Conservation (phyloP, 306 rosid genomes). For the Prinsepia uniflora region DNA sequence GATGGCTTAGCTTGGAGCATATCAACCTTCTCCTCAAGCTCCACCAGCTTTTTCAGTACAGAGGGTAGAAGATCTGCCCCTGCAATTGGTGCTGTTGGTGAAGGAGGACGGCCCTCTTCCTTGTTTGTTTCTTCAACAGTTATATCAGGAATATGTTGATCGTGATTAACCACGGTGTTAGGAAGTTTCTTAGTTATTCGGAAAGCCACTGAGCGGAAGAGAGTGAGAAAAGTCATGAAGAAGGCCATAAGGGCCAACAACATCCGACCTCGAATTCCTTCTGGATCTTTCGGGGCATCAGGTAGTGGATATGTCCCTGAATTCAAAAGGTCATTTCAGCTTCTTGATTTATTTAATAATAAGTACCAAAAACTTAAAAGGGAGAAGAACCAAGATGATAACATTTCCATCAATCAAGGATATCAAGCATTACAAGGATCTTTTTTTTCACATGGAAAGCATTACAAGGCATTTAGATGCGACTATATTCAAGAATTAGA, state of each 20-base stretch:
- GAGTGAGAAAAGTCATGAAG: slow-evolving; percentile 48
- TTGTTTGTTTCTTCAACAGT: slow-evolving; percentile 28
- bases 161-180: slow-evolving; percentile 25
- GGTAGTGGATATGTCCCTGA: slow-evolving; percentile 54
- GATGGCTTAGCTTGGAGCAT: slow-evolving; percentile 86
- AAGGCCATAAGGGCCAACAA: slow-evolving; percentile 57
- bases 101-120: slow-evolving; percentile 42
- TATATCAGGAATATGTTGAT: slow-evolving; percentile 33
- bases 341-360: not conserved
- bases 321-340: slow-evolving; percentile 13
- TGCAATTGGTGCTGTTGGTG: slow-evolving; percentile 33
- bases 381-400: not conserved
- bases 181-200: slow-evolving; percentile 52
- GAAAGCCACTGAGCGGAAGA: slow-evolving; percentile 41
- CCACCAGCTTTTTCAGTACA: slow-evolving; percentile 63
- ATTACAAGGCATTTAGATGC: not conserved
- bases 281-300: slow-evolving; percentile 35
- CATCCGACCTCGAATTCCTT: slow-evolving; percentile 48
- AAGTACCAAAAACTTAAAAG: not conserved
- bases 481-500: not conserved
- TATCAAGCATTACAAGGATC: not conserved
- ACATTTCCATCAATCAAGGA: not conserved
- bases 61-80: slow-evolving; percentile 53
- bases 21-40: slow-evolving; percentile 83
- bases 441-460: not conserved